Percentiles rank a stretch among this genome's conserved stretches.
Conservation (phyloP, 1,284 basidiomycete species). For the Phellopilus nigrolimitatus region DNA sequence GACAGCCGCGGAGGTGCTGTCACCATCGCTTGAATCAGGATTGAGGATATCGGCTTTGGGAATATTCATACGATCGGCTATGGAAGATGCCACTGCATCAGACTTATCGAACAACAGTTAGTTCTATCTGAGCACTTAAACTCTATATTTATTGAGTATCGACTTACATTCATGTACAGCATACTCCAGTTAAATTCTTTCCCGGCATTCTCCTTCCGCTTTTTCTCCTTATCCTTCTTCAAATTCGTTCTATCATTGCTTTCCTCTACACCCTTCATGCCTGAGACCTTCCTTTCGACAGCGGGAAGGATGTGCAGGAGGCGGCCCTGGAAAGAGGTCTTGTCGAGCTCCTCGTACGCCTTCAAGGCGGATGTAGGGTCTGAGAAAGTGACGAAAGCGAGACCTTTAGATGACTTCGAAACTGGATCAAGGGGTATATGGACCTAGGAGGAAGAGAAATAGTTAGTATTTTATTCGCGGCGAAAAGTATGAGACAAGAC, state of each 20-base stretch:
- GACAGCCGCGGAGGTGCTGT: slow-evolving; percentile 62
- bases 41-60: slow-evolving; percentile 86
- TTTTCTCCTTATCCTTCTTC: slow-evolving; percentile 67
- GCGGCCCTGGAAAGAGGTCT: slow-evolving; percentile 87
- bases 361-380: slow-evolving; percentile 63
- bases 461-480: slow-evolving; percentile 10
- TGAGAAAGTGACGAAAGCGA: slow-evolving; percentile 80
- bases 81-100: slow-evolving; percentile 81
- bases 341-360: slow-evolving; percentile 80
- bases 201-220: slow-evolving; percentile 69
- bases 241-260: slow-evolving; percentile 44
- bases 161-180: slow-evolving; percentile 94
- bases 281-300: slow-evolving; percentile 54
- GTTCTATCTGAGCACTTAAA: slow-evolving; percentile 19
- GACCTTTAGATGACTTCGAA: slow-evolving; percentile 72
- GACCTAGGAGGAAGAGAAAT: slow-evolving; percentile 43
- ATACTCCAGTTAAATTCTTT: slow-evolving; percentile 95
- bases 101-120: slow-evolving; percentile 45
- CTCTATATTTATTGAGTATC: slow-evolving; percentile 17
- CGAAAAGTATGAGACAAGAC: slow-evolving; percentile 7
- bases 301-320: slow-evolving; percentile 87
- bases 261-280: slow-evolving; percentile 38
- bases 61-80: slow-evolving; percentile 78
- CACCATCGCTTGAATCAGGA: slow-evolving; percentile 56
- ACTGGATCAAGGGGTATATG: slow-evolving; percentile 76